These are phyloP conservation scores for Acorus gramineus DNA, from an alignment of 106 monocot genomes.

Conservation along the genomic window DNA sequence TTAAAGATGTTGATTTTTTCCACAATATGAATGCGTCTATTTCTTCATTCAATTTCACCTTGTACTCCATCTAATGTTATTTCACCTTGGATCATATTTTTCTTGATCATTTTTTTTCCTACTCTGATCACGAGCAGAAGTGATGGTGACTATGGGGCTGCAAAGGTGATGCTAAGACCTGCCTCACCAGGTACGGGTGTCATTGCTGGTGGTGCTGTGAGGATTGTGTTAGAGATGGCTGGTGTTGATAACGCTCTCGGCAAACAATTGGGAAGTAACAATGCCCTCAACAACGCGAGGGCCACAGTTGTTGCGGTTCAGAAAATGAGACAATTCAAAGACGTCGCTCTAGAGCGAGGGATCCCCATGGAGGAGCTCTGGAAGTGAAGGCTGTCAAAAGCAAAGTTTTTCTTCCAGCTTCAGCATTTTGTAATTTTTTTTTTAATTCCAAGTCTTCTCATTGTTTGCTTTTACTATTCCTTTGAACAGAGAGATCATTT, in stretches of 20 bases:
- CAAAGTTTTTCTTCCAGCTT: too few relatives aligned
- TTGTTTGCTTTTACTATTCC: too few relatives aligned
- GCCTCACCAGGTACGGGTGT: slow-evolving; percentile 85
- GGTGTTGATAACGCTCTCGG: slow-evolving; percentile 78
- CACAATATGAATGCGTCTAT: too few relatives aligned
- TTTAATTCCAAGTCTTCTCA: too few relatives aligned
- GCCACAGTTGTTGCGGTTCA: slow-evolving; percentile 44
- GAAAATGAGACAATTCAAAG: slow-evolving; percentile 57
- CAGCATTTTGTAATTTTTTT: too few relatives aligned
- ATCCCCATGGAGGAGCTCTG: slow-evolving; percentile 81
- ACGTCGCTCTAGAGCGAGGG: slow-evolving; percentile 67
- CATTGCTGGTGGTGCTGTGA: slow-evolving; percentile 69
- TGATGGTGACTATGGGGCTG: slow-evolving; percentile 69
- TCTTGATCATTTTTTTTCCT: too few relatives aligned
- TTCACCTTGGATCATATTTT: too few relatives aligned
- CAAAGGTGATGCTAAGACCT: slow-evolving; percentile 84
- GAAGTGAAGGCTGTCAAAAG: slow-evolving; percentile 28
- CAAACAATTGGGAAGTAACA: slow-evolving; percentile 69
- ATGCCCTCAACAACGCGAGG: slow-evolving; percentile 61
- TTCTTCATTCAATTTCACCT: too few relatives aligned
- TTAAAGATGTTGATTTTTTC: too few relatives aligned
- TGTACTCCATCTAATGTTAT: too few relatives aligned
- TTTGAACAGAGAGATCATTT: too few relatives aligned
- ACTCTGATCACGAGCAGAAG: slow-evolving; percentile 16
- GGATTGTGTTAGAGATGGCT: slow-evolving; percentile 76